phyloP scores from a whole-genome alignment of 1,284 basidiomycete species.

The Neonothopanus nambi region DNA sequence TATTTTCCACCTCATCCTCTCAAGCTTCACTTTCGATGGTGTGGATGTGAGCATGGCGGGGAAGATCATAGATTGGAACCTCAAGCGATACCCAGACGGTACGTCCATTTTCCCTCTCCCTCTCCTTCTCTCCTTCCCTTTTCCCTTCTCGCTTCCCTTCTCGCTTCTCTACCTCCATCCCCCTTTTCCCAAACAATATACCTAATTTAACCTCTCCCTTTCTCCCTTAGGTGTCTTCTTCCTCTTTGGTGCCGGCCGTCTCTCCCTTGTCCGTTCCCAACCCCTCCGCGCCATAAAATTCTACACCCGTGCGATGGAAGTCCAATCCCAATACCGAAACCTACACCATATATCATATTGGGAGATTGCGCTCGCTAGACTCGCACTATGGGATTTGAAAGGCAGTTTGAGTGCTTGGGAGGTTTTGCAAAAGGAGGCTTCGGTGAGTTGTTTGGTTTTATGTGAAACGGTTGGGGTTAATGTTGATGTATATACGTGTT shows the following conservation, averaged over 20 bases:
- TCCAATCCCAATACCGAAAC: conserved; percentile 69
- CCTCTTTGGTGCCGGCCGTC: conserved; percentile 90
- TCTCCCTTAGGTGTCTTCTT: conserved; percentile 78
- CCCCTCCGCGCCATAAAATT: conserved; percentile 74
- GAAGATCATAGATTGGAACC: conserved; percentile 80
- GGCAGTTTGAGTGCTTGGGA: conserved; percentile 70
- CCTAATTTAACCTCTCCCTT: conserved; percentile 1
- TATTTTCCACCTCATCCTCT: conserved; percentile 90
- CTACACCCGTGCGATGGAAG: conserved; percentile 66
- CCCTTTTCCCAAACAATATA: too few relatives aligned
- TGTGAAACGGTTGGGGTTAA: too few relatives aligned
- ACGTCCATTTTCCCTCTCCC: conserved; percentile 6
- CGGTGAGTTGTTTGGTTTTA: conserved; percentile 41
- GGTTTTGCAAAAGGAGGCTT: conserved; percentile 68
- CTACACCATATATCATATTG: conserved; percentile 77
- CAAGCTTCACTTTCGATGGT: conserved; percentile 80
- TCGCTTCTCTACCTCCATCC: too few relatives aligned
- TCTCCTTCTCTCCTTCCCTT: too few relatives aligned
- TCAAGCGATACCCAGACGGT: conserved; percentile 77
- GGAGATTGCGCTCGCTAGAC: conserved; percentile 82
- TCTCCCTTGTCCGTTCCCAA: conserved; percentile 77
- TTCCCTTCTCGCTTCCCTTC: too few relatives aligned
- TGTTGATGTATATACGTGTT: too few relatives aligned
- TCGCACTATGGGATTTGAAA: conserved; percentile 65
- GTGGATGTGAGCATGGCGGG: conserved; percentile 75